Percentiles rank a stretch among this genome's conserved stretches.
Conservation (phyloP, 345 rosid genomes). For the Brassica napus region DNA sequence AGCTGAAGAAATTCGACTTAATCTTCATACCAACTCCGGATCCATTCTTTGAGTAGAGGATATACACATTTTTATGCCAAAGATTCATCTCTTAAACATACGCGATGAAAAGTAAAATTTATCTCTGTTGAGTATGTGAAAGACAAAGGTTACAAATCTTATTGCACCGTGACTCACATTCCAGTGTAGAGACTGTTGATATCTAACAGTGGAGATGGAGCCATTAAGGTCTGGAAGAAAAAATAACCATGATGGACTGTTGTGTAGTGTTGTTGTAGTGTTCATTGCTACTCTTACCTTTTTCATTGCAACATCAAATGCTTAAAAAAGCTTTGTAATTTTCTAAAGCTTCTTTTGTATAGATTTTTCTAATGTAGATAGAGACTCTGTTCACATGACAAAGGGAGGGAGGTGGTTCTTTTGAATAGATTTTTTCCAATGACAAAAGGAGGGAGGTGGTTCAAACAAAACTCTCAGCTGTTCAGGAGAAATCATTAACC, state of each 20-base stretch:
- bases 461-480: conserved; percentile 24
- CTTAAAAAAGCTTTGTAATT: not conserved
- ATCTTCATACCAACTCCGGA: too few relatives aligned
- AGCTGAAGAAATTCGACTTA: too few relatives aligned
- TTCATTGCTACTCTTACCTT: not conserved
- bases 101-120: too few relatives aligned
- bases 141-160: too few relatives aligned
- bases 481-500: conserved; percentile 27
- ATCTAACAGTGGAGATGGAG: conserved; percentile 95
- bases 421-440: not conserved
- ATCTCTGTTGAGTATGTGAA: too few relatives aligned
- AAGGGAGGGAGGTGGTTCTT: not conserved
- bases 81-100: too few relatives aligned
- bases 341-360: not conserved
- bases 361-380: not conserved
- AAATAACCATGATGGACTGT: conserved; percentile 8
- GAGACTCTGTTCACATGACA: too few relatives aligned
- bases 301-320: conserved; percentile 9
- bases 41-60: too few relatives aligned
- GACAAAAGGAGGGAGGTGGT: not conserved
- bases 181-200: conserved; percentile 50
- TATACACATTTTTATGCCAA: too few relatives aligned
- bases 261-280: not conserved
- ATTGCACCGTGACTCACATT: too few relatives aligned
- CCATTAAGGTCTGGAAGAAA: conserved; percentile 96